Evolutionary conservation across 2,329 filamentous ascomycete genomes (phyloP).

Genomic region (Colletotrichum godetiae): DNA sequence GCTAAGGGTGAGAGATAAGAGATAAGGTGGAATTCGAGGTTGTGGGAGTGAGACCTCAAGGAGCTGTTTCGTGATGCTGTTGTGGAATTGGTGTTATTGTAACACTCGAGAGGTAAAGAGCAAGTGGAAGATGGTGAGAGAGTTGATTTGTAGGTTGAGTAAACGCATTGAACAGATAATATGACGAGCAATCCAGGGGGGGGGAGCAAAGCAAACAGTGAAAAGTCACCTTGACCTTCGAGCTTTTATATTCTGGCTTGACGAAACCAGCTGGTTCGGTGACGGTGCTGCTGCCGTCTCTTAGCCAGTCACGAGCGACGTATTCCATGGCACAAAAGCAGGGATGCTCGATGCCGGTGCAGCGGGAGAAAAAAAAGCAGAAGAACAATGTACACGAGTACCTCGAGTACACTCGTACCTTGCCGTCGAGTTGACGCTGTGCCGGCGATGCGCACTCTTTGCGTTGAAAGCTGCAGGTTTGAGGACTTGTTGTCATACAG

Average conservation of each 20-base stretch:
- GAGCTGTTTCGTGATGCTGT: not conserved
- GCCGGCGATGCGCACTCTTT: not conserved
- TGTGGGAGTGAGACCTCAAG: not conserved
- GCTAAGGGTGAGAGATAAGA: constrained; percentile 16
- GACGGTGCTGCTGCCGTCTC: constrained; percentile 28
- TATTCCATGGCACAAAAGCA: constrained; percentile 24
- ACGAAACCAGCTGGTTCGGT: constrained; percentile 35
- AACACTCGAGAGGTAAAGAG: constrained; percentile 18
- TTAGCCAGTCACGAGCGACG: constrained; percentile 35
- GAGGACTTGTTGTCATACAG: constrained; percentile 22
- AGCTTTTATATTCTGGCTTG: constrained; percentile 33
- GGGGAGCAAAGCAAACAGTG: not conserved
- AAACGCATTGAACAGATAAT: constrained; percentile 33
- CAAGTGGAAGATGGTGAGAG: not conserved
- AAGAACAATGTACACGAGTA: constrained; percentile 8
- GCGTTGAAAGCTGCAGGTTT: not conserved
- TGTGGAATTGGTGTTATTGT: constrained; percentile 23
- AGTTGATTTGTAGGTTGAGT: constrained; percentile 14
- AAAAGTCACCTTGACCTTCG: constrained; percentile 27
- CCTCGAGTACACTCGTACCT: not conserved
- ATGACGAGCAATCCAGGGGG: constrained; percentile 9
- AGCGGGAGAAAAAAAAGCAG: not conserved
- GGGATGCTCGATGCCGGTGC: constrained; percentile 34
- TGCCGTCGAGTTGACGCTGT: not conserved
- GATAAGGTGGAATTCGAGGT: not conserved